phyloP scores from a whole-genome alignment of 2,329 filamentous ascomycete genomes.

The Pseudocercospora fijiensis region DNA sequence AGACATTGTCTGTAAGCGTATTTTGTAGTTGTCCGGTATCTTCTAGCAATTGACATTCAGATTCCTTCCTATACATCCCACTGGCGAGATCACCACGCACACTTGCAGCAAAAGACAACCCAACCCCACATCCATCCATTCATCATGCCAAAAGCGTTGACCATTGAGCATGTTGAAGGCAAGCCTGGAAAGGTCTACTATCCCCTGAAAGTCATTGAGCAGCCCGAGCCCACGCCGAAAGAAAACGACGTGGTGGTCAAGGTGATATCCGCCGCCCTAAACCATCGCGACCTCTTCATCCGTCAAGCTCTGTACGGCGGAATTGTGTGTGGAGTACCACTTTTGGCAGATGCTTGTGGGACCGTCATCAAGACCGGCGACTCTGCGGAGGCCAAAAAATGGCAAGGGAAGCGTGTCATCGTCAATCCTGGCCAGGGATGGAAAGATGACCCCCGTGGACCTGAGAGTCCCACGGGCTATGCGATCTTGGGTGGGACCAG shows the following conservation, averaged over 20 bases:
- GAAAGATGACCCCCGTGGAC: slow-evolving; percentile 68
- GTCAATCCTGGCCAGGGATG: slow-evolving; percentile 77
- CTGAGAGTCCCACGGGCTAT: slow-evolving; percentile 63
- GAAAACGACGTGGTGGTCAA: slow-evolving; percentile 68
- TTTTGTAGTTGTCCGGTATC: background rate
- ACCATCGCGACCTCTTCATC: slow-evolving; percentile 94
- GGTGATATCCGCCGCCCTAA: slow-evolving; percentile 77
- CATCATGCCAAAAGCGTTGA: slow-evolving; percentile 57
- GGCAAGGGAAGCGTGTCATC: slow-evolving; percentile 69
- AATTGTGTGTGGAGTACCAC: slow-evolving; percentile 72
- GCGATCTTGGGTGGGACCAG: slow-evolving; percentile 69
- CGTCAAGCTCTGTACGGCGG: slow-evolving; percentile 88
- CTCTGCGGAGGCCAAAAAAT: slow-evolving; percentile 52
- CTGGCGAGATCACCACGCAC: background rate
- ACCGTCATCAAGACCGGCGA: slow-evolving; percentile 65
- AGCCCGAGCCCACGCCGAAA: slow-evolving; percentile 61
- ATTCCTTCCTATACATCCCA: background rate
- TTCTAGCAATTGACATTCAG: background rate
- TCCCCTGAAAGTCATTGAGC: slow-evolving; percentile 59
- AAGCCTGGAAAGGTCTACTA: slow-evolving; percentile 90
- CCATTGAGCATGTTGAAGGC: slow-evolving; percentile 68
- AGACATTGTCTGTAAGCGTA: background rate
- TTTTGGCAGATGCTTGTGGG: slow-evolving; percentile 82
- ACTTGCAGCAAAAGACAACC: background rate
- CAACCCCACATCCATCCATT: background rate